Evolutionary conservation across 495 filamentous ascomycete genomes (phyloP).

Genomic region (Saxispiralis lemnorum): DNA sequence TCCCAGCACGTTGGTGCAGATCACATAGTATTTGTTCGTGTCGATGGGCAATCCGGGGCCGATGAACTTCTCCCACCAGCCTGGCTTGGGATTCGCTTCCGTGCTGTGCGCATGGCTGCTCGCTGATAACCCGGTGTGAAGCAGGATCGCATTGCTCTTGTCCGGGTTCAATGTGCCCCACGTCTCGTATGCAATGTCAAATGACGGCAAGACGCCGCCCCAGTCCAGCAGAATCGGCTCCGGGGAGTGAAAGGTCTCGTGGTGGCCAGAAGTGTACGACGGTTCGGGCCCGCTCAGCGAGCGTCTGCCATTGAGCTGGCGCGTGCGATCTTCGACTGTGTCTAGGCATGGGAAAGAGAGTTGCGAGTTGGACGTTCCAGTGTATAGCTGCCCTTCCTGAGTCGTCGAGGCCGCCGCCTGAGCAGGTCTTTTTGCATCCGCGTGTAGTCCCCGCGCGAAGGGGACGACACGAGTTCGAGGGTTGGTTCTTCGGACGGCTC

Average conservation of each 20-base stretch:
- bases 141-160: slow-evolving; percentile 74
- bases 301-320: slow-evolving; percentile 46
- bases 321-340: slow-evolving; percentile 66
- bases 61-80: slow-evolving; percentile 99
- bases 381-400: slow-evolving; percentile 1
- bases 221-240: slow-evolving; percentile 76
- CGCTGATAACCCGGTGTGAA: slow-evolving; percentile 87
- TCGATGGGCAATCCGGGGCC: slow-evolving; percentile 73
- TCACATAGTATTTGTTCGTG: slow-evolving; percentile 77
- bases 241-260: slow-evolving; percentile 53
- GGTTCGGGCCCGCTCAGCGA: slow-evolving; percentile 77
- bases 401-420: slow-evolving; percentile 10
- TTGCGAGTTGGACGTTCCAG: slow-evolving; percentile 61
- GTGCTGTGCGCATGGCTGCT: slow-evolving; percentile 94
- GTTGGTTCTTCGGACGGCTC: slow-evolving; percentile 2
- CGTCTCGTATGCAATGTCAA: slow-evolving; percentile 80
- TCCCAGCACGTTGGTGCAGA: slow-evolving; percentile 93
- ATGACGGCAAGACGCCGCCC: slow-evolving; percentile 74
- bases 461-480: neutral
- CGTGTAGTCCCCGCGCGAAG: slow-evolving; percentile 1
- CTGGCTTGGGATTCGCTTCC: slow-evolving; percentile 60
- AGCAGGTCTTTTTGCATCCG: neutral
- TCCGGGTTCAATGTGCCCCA: slow-evolving; percentile 74
- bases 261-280: slow-evolving; percentile 75
- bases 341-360: slow-evolving; percentile 94